Evolutionary conservation across 495 filamentous ascomycete genomes (phyloP).

Genomic region (Neohortaea acidophila): DNA sequence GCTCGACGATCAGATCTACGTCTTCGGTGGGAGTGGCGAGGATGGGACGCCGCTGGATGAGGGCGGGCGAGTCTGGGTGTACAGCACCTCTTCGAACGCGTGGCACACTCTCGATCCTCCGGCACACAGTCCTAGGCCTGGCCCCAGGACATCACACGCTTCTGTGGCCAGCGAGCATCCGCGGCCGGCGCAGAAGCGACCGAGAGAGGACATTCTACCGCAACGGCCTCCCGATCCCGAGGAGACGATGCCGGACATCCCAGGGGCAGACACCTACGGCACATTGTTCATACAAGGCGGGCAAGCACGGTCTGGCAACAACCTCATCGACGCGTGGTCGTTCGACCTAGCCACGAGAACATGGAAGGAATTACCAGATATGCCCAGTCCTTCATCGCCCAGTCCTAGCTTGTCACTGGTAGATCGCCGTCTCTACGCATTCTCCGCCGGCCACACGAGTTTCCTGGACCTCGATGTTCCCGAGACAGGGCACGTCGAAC

Average conservation of each 20-base stretch:
- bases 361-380: conserved; percentile 22
- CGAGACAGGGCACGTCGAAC: neutral
- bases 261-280: conserved; percentile 20
- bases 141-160: conserved; percentile 23
- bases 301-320: conserved; percentile 1
- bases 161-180: conserved; percentile 21
- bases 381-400: conserved; percentile 7
- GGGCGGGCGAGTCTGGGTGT: conserved; percentile 50
- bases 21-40: conserved; percentile 41
- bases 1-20: conserved; percentile 44
- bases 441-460: conserved; percentile 7
- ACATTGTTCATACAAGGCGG: conserved; percentile 25
- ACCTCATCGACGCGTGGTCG: conserved; percentile 19
- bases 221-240: conserved; percentile 22
- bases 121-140: conserved; percentile 26
- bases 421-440: conserved; percentile 9
- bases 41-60: conserved; percentile 36
- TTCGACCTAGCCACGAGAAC: conserved; percentile 23
- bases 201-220: conserved; percentile 13
- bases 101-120: conserved; percentile 44
- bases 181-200: conserved; percentile 1
- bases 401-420: conserved; percentile 17
- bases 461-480: conserved; percentile 6
- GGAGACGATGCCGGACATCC: conserved; percentile 22
- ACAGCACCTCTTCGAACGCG: conserved; percentile 38